These are phyloP conservation scores for Gaertneriomyces semiglobifer DNA, from an alignment of 192 early-diverging fungal genomes.

Conservation along the genomic window DNA sequence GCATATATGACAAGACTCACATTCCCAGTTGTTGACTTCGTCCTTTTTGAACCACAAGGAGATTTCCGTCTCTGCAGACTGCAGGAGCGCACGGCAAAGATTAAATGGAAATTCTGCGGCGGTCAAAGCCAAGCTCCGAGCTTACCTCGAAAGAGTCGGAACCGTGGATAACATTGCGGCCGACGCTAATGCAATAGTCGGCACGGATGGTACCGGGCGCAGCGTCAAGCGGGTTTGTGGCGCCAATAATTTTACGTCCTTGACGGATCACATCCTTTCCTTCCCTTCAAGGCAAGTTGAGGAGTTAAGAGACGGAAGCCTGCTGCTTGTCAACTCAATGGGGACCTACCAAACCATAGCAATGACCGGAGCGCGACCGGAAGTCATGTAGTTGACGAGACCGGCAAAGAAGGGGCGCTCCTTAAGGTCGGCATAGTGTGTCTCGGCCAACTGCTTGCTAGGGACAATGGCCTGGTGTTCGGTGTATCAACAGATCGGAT, in stretches of 20 bases:
- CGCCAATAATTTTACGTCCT: conserved; percentile 85
- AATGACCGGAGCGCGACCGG: conserved; percentile 74
- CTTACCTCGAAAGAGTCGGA: conserved; percentile 72
- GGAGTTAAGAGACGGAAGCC: background rate
- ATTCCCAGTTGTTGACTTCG: conserved; percentile 60
- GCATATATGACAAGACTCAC: background rate
- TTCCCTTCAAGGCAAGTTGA: background rate
- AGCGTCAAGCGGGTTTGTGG: conserved; percentile 81
- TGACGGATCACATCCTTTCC: conserved; percentile 67
- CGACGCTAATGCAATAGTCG: conserved; percentile 60
- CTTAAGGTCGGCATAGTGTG: conserved; percentile 83
- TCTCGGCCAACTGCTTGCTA: conserved; percentile 61
- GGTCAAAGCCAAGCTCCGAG: background rate
- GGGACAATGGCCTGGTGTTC: conserved; percentile 65
- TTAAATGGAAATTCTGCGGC: background rate
- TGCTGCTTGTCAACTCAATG: background rate
- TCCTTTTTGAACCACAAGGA: conserved; percentile 34
- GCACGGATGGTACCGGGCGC: conserved; percentile 88
- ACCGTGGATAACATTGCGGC: conserved; percentile 77
- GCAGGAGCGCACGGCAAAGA: conserved; percentile 3
- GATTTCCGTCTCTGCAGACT: conserved; percentile 73
- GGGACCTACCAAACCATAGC: background rate
- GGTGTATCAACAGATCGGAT: conserved; percentile 32
- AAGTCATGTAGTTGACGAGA: conserved; percentile 90
- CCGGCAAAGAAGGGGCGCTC: conserved; percentile 84